Conservation (phyloP, 2,329 filamentous ascomycete species). For the Stromatinia cepivora region DNA sequence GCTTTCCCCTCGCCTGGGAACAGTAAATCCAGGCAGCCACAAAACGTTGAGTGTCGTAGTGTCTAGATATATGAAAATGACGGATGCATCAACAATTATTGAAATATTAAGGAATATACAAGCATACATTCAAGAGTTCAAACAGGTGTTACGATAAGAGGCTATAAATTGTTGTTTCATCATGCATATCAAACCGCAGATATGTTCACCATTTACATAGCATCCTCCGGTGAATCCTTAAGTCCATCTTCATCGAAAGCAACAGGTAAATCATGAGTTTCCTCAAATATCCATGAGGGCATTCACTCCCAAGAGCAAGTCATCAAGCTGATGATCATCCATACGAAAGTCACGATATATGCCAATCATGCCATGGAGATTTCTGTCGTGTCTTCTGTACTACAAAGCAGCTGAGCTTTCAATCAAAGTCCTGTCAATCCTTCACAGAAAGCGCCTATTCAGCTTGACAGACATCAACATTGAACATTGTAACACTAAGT, state of each 20-base stretch:
- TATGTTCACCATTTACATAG: background rate
- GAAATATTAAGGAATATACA: background rate
- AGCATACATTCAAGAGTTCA: background rate
- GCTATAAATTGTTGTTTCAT: background rate
- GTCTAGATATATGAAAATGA: background rate
- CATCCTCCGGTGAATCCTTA: background rate
- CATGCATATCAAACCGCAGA: background rate
- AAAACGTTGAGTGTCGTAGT: background rate
- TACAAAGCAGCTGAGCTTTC: background rate
- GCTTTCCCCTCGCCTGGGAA: too few relatives aligned
- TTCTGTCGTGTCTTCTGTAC: background rate
- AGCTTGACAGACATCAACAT: constrained; percentile 3
- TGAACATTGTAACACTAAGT: background rate
- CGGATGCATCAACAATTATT: background rate
- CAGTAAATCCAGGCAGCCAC: background rate
- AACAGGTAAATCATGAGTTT: background rate
- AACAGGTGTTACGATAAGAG: too few relatives aligned
- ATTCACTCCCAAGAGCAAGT: background rate
- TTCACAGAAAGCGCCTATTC: background rate
- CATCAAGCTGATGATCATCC: constrained; percentile 2
- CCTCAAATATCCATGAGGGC: background rate
- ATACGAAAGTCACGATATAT: constrained; percentile 6
- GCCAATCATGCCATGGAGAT: background rate
- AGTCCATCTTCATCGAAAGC: background rate
- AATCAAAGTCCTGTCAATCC: constrained; percentile 11